phyloP scores from a whole-genome alignment of 2,329 filamentous ascomycete genomes.

The Colletotrichum cordylinicola region DNA sequence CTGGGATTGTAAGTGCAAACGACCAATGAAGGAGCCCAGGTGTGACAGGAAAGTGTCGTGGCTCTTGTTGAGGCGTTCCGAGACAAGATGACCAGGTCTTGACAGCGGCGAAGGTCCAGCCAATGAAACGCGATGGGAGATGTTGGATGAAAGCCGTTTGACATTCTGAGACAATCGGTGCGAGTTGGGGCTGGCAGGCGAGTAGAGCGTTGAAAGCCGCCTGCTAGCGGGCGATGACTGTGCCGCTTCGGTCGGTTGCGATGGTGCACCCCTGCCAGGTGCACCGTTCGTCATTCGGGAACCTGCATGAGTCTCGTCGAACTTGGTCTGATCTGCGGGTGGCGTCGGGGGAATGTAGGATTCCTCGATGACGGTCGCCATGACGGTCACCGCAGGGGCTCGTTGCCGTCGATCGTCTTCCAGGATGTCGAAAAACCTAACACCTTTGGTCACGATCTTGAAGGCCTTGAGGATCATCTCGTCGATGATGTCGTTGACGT shows the following conservation, averaged over 20 bases:
- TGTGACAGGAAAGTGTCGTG: slow-evolving; percentile 92
- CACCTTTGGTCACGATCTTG: slow-evolving; percentile 89
- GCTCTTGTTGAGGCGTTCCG: slow-evolving; percentile 77
- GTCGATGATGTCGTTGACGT: slow-evolving; percentile 80
- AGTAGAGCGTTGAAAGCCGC: slow-evolving; percentile 53
- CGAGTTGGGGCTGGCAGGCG: slow-evolving; percentile 31
- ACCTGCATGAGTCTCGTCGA: slow-evolving; percentile 49
- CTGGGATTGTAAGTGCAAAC: slow-evolving; percentile 88
- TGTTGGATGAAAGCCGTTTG: slow-evolving; percentile 57
- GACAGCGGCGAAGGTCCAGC: slow-evolving; percentile 69
- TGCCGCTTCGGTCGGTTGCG: slow-evolving; percentile 41
- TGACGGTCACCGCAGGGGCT: slow-evolving; percentile 59
- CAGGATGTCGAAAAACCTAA: slow-evolving; percentile 87
- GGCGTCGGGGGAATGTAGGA: slow-evolving; percentile 66
- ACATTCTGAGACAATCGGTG: slow-evolving; percentile 43
- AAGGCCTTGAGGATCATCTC: slow-evolving; percentile 95
- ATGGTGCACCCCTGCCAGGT: slow-evolving; percentile 37
- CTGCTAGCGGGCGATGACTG: slow-evolving; percentile 43
- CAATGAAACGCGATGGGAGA: slow-evolving; percentile 79
- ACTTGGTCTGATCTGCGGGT: slow-evolving; percentile 61
- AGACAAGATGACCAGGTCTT: slow-evolving; percentile 77
- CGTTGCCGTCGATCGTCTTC: slow-evolving; percentile 65
- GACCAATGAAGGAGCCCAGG: slow-evolving; percentile 90
- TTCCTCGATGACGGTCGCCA: slow-evolving; percentile 66
- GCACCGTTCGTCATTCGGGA: slow-evolving; percentile 41